A percentile compares a stretch with the other conserved stretches of the same genome.
These are phyloP conservation scores for Athelia psychrophila DNA, from an alignment of 1,284 basidiomycete genomes.

Conservation along the genomic window DNA sequence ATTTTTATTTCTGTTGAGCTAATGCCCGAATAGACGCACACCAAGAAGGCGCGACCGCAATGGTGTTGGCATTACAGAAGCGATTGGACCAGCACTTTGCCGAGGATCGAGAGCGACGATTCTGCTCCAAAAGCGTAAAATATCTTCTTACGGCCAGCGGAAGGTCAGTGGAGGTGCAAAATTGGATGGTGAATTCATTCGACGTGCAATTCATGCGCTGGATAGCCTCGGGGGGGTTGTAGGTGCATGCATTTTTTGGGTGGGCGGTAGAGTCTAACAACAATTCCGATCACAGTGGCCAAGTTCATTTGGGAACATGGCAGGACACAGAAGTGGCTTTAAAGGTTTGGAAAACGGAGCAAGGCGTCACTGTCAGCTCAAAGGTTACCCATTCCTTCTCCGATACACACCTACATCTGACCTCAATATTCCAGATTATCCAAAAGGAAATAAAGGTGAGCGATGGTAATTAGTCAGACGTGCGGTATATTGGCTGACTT, in stretches of 20 bases:
- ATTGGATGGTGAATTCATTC: neutral
- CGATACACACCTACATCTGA: neutral
- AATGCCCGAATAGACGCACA: neutral
- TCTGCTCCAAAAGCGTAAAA: neutral
- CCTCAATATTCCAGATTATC: neutral
- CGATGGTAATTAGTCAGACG: neutral
- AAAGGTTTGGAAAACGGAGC: neutral
- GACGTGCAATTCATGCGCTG: neutral
- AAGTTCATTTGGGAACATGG: neutral
- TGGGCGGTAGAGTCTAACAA: neutral
- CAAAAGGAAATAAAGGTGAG: neutral
- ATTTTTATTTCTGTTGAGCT: neutral
- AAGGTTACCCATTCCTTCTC: neutral
- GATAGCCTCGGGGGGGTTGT: neutral
- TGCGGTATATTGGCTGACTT: neutral
- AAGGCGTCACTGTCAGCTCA: neutral
- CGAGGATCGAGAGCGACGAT: neutral
- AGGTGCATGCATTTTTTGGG: neutral
- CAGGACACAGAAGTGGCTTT: neutral
- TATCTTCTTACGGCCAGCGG: neutral
- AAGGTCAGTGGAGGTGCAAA: neutral
- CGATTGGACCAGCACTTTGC: neutral
- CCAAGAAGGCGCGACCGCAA: neutral
- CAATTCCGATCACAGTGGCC: neutral
- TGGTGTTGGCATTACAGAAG: neutral